Percentiles rank a stretch among this genome's conserved stretches.
These are phyloP conservation scores for Polytrichum formosum DNA, from an alignment of 225 moss, liverwort and hornwort genomes.

Conservation along the genomic window DNA sequence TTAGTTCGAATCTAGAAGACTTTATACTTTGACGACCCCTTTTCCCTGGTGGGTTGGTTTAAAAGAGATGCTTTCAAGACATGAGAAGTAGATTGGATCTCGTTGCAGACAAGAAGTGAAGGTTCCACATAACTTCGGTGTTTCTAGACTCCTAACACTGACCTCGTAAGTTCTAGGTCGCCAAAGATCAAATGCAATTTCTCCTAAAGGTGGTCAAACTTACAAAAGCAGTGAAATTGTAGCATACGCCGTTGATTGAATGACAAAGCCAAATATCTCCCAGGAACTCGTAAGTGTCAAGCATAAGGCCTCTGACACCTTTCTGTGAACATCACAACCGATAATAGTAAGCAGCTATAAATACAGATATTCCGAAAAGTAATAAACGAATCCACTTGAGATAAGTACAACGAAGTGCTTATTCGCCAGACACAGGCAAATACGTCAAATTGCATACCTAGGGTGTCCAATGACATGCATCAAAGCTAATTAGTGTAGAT, in stretches of 20 bases:
- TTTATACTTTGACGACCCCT: too few species aligned
- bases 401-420: too few species aligned
- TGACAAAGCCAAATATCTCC: slow-evolving; percentile 93
- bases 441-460: too few species aligned
- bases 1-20: too few species aligned
- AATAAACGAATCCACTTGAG: too few species aligned
- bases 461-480: too few species aligned
- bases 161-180: background rate
- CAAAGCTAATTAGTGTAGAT: too few species aligned
- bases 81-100: too few species aligned
- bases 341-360: background rate
- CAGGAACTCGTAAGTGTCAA: slow-evolving; percentile 76
- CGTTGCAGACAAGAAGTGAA: background rate
- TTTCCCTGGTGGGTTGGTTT: too few species aligned
- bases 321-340: slow-evolving; percentile 44
- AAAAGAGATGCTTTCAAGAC: too few species aligned
- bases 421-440: too few species aligned
- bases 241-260: slow-evolving; percentile 61
- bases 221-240: slow-evolving; percentile 83
- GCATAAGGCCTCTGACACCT: slow-evolving; percentile 84
- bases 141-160: background rate
- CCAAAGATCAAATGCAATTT: background rate
- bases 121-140: background rate
- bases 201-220: slow-evolving; percentile 21
- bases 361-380: too few species aligned